phyloP scores from a whole-genome alignment of 2,329 filamentous ascomycete genomes.

The Sarocladium kiliense region DNA sequence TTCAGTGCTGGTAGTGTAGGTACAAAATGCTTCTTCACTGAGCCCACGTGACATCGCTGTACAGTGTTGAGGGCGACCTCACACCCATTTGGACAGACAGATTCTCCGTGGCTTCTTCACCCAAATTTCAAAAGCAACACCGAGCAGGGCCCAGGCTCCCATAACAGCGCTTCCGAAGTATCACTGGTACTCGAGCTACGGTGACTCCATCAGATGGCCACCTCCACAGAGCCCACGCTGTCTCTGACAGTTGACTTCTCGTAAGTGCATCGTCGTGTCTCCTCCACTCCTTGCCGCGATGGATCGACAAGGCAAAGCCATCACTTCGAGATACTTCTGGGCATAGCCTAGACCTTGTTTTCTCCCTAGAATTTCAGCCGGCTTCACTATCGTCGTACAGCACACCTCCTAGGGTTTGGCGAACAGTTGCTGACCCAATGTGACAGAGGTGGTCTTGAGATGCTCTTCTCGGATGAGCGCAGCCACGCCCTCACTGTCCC shows the following conservation, averaged over 20 bases:
- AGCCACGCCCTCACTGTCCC: constrained; percentile 69
- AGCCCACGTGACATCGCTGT: background rate
- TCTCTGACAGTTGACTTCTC: constrained; percentile 58
- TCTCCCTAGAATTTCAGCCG: background rate
- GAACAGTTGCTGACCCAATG: background rate
- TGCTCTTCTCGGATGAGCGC: constrained; percentile 82
- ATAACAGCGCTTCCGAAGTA: no score
- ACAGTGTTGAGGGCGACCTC: no score
- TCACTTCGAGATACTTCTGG: background rate
- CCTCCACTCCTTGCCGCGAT: background rate
- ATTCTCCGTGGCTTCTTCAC: no score
- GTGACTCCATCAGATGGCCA: no score
- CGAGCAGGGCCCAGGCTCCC: background rate
- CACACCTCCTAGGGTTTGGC: background rate
- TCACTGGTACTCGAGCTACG: no score
- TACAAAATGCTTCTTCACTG: background rate
- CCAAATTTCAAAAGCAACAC: no score
- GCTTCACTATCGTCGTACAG: background rate
- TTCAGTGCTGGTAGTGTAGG: no score
- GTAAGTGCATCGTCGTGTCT: constrained; percentile 25
- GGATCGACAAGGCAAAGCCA: background rate
- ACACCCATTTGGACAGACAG: no score
- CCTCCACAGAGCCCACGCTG: background rate
- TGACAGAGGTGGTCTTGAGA: constrained; percentile 80
- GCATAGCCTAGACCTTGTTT: background rate